A percentile compares a stretch with the other conserved stretches of the same genome.
phyloP scores from a whole-genome alignment of 352 stramenopile genomes.

The Globisporangium cystogenes region DNA sequence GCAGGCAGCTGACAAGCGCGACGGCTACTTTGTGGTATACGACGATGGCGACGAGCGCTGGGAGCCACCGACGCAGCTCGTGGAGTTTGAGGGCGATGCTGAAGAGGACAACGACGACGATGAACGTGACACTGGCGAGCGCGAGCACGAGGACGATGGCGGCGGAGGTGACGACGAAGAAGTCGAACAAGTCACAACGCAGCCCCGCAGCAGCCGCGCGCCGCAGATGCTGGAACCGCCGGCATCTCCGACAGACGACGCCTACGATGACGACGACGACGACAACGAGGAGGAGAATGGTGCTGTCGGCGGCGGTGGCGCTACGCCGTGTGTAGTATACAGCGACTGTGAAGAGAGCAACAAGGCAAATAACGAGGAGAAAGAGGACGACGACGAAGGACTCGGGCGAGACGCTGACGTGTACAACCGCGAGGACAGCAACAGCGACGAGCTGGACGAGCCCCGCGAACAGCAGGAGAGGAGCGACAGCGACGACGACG shows the following conservation, averaged over 20 bases:
- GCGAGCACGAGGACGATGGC: conserved; percentile 1
- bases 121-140: neutral
- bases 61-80: conserved; percentile 32
- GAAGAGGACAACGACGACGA: neutral
- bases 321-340: too few relatives aligned
- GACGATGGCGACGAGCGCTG: conserved; percentile 81
- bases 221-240: conserved; percentile 42
- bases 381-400: neutral
- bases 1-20: conserved; percentile 24
- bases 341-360: neutral
- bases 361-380: neutral
- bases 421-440: neutral
- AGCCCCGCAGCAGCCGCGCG: neutral
- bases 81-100: conserved; percentile 27
- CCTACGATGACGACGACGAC: conserved; percentile 17
- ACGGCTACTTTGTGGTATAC: conserved; percentile 69
- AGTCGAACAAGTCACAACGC: neutral
- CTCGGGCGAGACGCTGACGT: neutral
- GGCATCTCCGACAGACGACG: conserved; percentile 21
- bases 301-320: too few relatives aligned
- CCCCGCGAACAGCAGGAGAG: neutral
- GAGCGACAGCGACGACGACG: conserved; percentile 24
- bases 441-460: neutral
- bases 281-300: conserved; percentile 1
- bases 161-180: neutral